phyloP scores from a whole-genome alignment of 257 asterid species.

The Solanum pinnatisectum region DNA sequence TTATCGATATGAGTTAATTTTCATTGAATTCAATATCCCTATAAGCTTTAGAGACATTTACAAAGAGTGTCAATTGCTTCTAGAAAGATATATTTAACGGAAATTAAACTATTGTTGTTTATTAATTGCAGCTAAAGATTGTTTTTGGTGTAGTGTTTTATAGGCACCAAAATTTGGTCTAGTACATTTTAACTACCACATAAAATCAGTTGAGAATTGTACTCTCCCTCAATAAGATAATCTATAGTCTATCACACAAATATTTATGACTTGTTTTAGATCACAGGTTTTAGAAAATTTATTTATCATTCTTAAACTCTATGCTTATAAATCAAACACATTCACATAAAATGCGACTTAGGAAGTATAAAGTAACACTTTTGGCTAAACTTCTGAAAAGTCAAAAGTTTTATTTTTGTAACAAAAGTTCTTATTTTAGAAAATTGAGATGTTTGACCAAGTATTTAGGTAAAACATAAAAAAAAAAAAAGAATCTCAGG shows the following conservation, averaged over 20 bases:
- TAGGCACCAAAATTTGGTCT: background rate
- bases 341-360: background rate
- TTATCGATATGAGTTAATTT: too few relatives aligned
- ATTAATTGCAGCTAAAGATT: too few relatives aligned
- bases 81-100: too few relatives aligned
- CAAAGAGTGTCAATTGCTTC: too few relatives aligned
- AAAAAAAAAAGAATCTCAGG: too few relatives aligned
- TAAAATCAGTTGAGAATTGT: background rate
- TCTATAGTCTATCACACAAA: background rate
- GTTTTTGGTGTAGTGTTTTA: background rate
- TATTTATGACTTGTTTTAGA: background rate
- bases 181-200: background rate
- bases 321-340: background rate
- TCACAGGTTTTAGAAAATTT: accelerated
- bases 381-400: background rate
- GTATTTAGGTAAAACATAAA: too few relatives aligned
- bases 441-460: background rate
- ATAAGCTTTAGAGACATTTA: too few relatives aligned
- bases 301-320: background rate
- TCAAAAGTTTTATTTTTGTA: background rate
- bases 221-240: background rate
- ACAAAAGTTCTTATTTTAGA: background rate
- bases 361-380: background rate
- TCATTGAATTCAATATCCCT: too few relatives aligned
- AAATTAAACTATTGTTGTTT: too few relatives aligned